phyloP scores from a whole-genome alignment of 2,329 filamentous ascomycete genomes.

The Beauveria sp. region DNA sequence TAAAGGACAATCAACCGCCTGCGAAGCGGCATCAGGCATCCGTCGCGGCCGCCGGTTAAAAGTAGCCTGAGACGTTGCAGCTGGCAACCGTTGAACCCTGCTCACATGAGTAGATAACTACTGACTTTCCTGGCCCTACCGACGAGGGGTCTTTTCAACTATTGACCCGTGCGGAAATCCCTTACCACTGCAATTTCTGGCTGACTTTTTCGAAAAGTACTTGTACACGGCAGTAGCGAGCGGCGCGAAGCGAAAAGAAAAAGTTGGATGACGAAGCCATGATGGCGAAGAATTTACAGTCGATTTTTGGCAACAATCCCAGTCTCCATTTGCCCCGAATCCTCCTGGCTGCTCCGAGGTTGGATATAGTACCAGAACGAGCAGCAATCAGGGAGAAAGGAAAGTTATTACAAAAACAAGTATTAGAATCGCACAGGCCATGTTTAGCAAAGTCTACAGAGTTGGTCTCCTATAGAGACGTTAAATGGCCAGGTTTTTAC shows the following conservation, averaged over 20 bases:
- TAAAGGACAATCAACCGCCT: slow-evolving; percentile 30
- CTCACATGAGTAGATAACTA: not conserved
- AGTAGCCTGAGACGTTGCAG: not conserved
- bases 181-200: slow-evolving; percentile 5
- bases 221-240: slow-evolving; percentile 2
- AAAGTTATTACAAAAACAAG: slow-evolving; percentile 3
- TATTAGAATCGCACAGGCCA: slow-evolving; percentile 1
- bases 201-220: slow-evolving; percentile 9
- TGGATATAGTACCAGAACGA: slow-evolving; percentile 2
- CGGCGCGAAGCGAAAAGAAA: not conserved
- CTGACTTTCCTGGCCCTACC: not conserved
- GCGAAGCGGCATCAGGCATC: slow-evolving; percentile 36
- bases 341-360: not conserved
- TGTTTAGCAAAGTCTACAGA: not conserved
- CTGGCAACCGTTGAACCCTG: not conserved
- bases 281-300: not conserved
- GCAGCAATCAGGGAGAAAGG: not conserved
- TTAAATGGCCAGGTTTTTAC: not conserved
- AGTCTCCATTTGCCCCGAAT: not conserved
- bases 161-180: slow-evolving; percentile 1
- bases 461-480: not conserved
- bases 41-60: slow-evolving; percentile 31
- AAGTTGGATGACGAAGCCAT: not conserved
- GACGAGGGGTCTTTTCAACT: not conserved
- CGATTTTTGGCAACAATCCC: not conserved